Evolutionary conservation across 306 rosid genomes (phyloP), one percentile per base, ranked within the genome.

Genomic region (Nissolia schottii): DNA sequence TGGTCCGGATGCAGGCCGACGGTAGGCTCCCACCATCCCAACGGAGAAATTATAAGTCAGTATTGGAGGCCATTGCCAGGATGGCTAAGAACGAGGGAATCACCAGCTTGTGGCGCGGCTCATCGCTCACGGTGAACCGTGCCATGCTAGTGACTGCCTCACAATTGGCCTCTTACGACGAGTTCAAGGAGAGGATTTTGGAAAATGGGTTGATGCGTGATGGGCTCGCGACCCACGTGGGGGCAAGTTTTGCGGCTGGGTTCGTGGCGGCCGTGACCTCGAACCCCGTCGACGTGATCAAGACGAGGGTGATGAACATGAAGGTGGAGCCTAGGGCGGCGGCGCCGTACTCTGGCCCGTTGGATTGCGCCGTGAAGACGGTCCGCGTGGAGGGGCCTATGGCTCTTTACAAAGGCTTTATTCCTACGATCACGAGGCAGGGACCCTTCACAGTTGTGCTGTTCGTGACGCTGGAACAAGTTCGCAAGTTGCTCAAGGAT

Each of bases 1-100:
- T 90, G 96, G 96, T 90, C 1, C 73, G 93, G 0, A 90, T 90
- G 93, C 93, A 90, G 25, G 96, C 93, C 1, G 93, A 90, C 38
- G 96, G 96, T 0, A 74, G 96, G 22, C 93, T 90, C 4, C 96
- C 91, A 0, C 13, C 11, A 0, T 75, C 77, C 0, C 91, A 85
- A 22, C 85, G 87, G 0, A 79, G 96, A 1, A 87, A 82, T 45
- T 90, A 90, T 71, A 85, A 74, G 22, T 85, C 93, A 10, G 96
- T 84, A 0, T 27, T 90, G 0, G 89, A 90, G 20, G 96, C 93
- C 19, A 82, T 90, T 14, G 3, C 64, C 0, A 67, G 70, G 5
- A 90, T 81, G 87, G 70, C 69, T 5, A 78, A 61, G 7, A 53
- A 79, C 0, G 96, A 90, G 62, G 96, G 96, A 3, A 43, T 90